phyloP scores from a whole-genome alignment of 805 yeast genomes.

The Wickerhamomyces strasburgensis region DNA sequence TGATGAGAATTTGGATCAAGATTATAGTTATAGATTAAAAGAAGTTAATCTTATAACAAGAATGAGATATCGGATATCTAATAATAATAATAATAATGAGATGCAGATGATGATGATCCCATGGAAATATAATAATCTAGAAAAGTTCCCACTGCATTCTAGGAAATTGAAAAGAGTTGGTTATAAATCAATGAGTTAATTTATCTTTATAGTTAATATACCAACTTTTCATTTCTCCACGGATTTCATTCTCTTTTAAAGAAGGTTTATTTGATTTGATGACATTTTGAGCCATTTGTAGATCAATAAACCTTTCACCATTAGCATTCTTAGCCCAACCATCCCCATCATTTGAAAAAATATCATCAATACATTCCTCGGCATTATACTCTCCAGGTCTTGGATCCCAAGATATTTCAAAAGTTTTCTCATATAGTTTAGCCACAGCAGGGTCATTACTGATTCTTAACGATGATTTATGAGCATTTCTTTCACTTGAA shows the following conservation, averaged over 20 bases:
- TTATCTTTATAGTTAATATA: constrained; percentile 20
- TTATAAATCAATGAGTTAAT: constrained; percentile 1
- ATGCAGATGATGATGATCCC: no score
- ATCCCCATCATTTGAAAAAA: constrained; percentile 63
- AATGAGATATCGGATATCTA: no score
- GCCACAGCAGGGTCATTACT: constrained; percentile 45
- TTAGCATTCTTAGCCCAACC: constrained; percentile 57
- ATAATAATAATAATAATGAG: no score
- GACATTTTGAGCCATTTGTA: constrained; percentile 15
- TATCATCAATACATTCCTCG: constrained; percentile 67
- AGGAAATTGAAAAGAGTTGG: no score
- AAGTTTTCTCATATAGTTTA: constrained; percentile 45
- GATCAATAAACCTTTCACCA: constrained; percentile 37
- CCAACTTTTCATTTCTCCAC: constrained; percentile 41
- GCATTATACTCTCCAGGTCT: constrained; percentile 59
- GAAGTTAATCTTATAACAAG: constrained; percentile 2
- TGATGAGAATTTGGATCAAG: not conserved
- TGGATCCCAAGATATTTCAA: constrained; percentile 59
- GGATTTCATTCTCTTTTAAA: constrained; percentile 25
- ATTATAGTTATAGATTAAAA: not conserved
- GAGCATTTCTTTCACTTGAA: constrained; percentile 9
- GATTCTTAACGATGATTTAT: constrained; percentile 14
- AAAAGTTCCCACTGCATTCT: no score
- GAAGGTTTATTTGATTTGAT: not conserved
- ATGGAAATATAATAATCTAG: no score